Percentiles rank a stretch among this genome's conserved stretches.
Evolutionary conservation across 495 filamentous ascomycete genomes (phyloP).

Genomic region (Penicillium silybi): DNA sequence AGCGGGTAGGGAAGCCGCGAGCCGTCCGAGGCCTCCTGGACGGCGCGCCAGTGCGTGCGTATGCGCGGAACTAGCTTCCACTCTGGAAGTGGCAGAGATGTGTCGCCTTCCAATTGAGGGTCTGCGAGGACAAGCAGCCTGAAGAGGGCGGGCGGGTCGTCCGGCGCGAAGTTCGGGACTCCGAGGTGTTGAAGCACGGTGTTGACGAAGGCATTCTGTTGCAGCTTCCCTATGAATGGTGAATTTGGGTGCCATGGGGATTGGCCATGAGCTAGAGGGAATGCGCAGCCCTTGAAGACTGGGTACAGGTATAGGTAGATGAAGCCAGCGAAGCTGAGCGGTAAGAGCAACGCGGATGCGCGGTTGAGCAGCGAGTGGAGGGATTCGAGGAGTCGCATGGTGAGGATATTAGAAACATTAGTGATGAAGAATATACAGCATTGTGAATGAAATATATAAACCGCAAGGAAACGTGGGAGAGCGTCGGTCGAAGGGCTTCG

Average conservation of each 20-base stretch:
- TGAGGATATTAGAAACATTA: slow-evolving; percentile 10
- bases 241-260: background rate
- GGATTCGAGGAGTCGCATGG: slow-evolving; percentile 39
- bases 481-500: background rate
- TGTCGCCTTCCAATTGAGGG: slow-evolving; percentile 93
- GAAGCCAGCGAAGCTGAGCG: slow-evolving; percentile 64
- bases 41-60: slow-evolving; percentile 44
- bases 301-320: slow-evolving; percentile 88
- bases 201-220: slow-evolving; percentile 37
- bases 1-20: slow-evolving; percentile 11
- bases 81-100: slow-evolving; percentile 63
- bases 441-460: slow-evolving; percentile 7
- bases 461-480: background rate
- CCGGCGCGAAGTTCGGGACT: slow-evolving; percentile 18
- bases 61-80: slow-evolving; percentile 58
- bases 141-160: slow-evolving; percentile 56
- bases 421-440: slow-evolving; percentile 19
- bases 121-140: slow-evolving; percentile 87
- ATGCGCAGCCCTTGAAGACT: slow-evolving; percentile 73
- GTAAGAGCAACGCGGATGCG: slow-evolving; percentile 61
- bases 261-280: slow-evolving; percentile 54
- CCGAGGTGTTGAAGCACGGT: slow-evolving; percentile 48
- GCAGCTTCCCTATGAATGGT: slow-evolving; percentile 9
- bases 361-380: slow-evolving; percentile 57
- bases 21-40: slow-evolving; percentile 22